Evolutionary conservation across 768 basidiomycete species (phyloP).

Genomic region (Tricholoma terreum): DNA sequence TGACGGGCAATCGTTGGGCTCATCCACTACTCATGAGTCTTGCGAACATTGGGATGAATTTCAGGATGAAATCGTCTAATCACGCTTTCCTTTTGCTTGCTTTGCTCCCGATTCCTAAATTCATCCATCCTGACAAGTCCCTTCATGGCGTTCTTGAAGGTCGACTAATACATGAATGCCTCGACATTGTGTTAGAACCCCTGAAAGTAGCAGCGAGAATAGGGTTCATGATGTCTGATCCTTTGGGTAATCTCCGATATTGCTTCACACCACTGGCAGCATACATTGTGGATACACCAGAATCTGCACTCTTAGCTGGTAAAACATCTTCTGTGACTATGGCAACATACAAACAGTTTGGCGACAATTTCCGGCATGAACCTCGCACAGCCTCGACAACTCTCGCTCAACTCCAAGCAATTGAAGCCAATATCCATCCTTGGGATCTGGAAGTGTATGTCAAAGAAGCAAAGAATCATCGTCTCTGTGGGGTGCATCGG

Average conservation of each 20-base stretch:
- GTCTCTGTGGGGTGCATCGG: too few species aligned
- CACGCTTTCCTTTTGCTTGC: constrained; percentile 9
- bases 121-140: background rate
- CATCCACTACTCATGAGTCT: background rate
- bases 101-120: constrained; percentile 17
- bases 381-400: constrained; percentile 20
- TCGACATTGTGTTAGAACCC: constrained; percentile 25
- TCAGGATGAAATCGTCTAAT: constrained; percentile 8
- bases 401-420: constrained; percentile 8
- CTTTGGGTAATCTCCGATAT: constrained; percentile 19
- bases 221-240: constrained; percentile 27
- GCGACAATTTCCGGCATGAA: constrained; percentile 26
- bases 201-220: constrained; percentile 26
- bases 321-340: constrained; percentile 30
- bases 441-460: too few species aligned
- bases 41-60: constrained; percentile 10
- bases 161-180: constrained; percentile 23
- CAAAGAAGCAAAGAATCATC: constrained; percentile 15
- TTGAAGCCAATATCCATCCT: constrained; percentile 1
- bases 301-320: constrained; percentile 23
- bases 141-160: constrained; percentile 21
- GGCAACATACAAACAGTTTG: constrained; percentile 26
- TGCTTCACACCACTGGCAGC: constrained; percentile 26
- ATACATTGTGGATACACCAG: constrained; percentile 32
- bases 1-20: constrained; percentile 9